Evolutionary conservation across 2,329 filamentous ascomycete species (phyloP).

Genomic region (Fusarium euwallaceae): DNA sequence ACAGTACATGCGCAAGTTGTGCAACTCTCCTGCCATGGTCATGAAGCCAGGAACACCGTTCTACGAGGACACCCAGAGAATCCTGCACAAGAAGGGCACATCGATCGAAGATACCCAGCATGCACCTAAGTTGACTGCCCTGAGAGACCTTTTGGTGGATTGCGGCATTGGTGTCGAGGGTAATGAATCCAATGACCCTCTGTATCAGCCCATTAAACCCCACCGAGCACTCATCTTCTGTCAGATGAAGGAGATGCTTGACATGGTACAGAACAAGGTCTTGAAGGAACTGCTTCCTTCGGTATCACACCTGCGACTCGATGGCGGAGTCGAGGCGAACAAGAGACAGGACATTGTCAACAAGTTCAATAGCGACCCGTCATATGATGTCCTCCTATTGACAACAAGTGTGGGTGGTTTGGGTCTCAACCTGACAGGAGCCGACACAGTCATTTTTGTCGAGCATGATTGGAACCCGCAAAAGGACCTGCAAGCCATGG

Average conservation of each 20-base stretch:
- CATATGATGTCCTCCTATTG: constrained; percentile 92
- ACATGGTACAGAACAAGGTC: constrained; percentile 97
- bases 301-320: constrained; percentile 93
- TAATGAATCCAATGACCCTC: constrained; percentile 68
- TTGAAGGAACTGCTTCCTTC: constrained; percentile 90
- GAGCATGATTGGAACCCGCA: constrained; percentile 99
- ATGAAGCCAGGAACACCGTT: constrained; percentile 94
- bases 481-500: constrained; percentile 98
- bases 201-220: constrained; percentile 88
- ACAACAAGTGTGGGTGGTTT: constrained; percentile 96
- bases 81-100: constrained; percentile 83
- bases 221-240: constrained; percentile 98
- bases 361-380: constrained; percentile 97
- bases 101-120: constrained; percentile 87
- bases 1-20: constrained; percentile 99
- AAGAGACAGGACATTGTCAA: constrained; percentile 98
- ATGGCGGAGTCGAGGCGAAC: constrained; percentile 91
- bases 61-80: constrained; percentile 87
- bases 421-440: constrained; percentile 94
- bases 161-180: constrained; percentile 92
- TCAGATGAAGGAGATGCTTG: constrained; percentile 99
- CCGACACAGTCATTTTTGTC: constrained; percentile 98
- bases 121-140: constrained; percentile 90
- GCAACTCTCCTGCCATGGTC: constrained; percentile 96
- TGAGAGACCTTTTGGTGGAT: constrained; percentile 95